Conservation (phyloP, 1,284 basidiomycete genomes). For the Cryptococcus maquisensis region DNA sequence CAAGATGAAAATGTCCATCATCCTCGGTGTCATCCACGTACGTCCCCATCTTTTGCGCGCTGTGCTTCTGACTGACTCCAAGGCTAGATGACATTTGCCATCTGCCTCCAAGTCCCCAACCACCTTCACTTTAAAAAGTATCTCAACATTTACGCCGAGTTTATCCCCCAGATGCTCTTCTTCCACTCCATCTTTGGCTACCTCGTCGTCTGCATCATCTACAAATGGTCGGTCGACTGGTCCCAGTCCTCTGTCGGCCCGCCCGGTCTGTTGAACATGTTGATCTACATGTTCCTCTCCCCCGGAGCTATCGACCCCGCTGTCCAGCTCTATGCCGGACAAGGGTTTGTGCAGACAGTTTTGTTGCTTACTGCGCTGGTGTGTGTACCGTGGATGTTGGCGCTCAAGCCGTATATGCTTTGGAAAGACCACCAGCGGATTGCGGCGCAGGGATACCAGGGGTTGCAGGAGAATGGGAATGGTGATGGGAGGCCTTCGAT, state of each 20-base stretch:
- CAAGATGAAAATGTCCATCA: constrained; percentile 99
- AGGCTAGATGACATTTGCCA: constrained; percentile 89
- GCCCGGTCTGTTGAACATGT: constrained; percentile 90
- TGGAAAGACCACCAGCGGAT: constrained; percentile 88
- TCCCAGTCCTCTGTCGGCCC: constrained; percentile 64
- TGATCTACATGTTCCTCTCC: constrained; percentile 88
- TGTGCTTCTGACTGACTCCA: background rate
- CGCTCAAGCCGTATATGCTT: constrained; percentile 86
- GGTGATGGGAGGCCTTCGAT: constrained; percentile 37
- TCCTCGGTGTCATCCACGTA: constrained; percentile 94
- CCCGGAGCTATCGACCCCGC: constrained; percentile 72
- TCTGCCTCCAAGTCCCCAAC: constrained; percentile 93
- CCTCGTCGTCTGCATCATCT: constrained; percentile 87
- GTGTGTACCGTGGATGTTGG: constrained; percentile 94
- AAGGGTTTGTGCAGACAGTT: constrained; percentile 77
- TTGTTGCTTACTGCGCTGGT: constrained; percentile 75
- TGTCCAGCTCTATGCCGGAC: constrained; percentile 77
- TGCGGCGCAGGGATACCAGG: constrained; percentile 75
- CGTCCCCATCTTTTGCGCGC: constrained; percentile 37
- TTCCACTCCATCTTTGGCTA: constrained; percentile 97
- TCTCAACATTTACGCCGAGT: constrained; percentile 85
- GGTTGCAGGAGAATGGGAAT: constrained; percentile 59
- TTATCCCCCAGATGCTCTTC: constrained; percentile 96
- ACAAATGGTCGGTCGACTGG: constrained; percentile 98
- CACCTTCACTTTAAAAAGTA: constrained; percentile 86